Evolutionary conservation across 192 early-diverging fungal species (phyloP).

Genomic region (Lobosporangium transversale): DNA sequence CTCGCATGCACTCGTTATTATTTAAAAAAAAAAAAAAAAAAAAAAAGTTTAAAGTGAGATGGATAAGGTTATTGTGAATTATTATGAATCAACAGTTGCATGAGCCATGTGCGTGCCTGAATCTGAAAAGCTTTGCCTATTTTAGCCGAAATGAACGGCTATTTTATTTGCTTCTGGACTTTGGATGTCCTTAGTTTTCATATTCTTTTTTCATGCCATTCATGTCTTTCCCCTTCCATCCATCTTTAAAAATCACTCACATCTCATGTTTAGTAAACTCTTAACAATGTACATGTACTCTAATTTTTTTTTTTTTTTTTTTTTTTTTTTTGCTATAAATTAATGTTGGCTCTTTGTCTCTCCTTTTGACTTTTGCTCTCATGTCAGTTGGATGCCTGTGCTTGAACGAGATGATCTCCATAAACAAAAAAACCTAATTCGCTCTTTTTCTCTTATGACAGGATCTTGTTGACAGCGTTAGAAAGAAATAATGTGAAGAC

Average conservation of each 20-base stretch:
- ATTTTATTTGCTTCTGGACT: background rate
- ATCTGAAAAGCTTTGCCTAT: background rate
- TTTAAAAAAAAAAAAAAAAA: no score
- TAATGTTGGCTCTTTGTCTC: no score
- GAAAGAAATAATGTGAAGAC: constrained; percentile 57
- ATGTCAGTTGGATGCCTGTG: background rate
- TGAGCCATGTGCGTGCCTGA: background rate
- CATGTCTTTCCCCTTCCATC: no score
- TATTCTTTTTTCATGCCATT: no score
- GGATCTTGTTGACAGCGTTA: constrained; percentile 46
- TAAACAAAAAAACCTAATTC: background rate
- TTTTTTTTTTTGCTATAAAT: no score
- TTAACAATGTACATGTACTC: no score
- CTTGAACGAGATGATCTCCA: background rate
- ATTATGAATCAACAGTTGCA: background rate
- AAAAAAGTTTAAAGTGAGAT: background rate
- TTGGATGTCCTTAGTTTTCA: background rate
- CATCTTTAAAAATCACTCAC: no score
- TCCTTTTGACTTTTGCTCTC: no score
- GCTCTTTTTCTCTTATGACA: background rate
- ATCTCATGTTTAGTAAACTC: no score
- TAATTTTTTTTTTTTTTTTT: no score
- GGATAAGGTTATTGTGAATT: constrained; percentile 3
- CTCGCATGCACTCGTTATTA: background rate
- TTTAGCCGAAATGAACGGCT: no score